Conservation (phyloP, 495 filamentous ascomycete genomes). For the Hapsidospora chrysogenum region DNA sequence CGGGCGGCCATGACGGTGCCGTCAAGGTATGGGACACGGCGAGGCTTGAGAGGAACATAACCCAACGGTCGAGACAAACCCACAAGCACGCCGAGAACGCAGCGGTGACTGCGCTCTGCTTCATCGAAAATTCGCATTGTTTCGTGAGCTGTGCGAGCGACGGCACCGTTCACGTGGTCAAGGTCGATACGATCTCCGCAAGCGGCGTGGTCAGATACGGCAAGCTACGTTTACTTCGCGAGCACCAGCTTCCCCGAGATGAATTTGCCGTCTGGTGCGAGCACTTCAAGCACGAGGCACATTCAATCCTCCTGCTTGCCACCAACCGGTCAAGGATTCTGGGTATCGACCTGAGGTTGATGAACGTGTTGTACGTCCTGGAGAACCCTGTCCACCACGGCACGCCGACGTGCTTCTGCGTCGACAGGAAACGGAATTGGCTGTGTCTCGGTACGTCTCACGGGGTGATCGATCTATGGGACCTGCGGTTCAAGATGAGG, state of each 20-base stretch:
- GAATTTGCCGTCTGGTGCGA: conserved; percentile 86
- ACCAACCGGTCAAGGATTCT: conserved; percentile 73
- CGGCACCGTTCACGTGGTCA: conserved; percentile 78
- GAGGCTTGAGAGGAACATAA: conserved; percentile 76
- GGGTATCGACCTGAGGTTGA: conserved; percentile 76
- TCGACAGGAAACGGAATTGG: conserved; percentile 76
- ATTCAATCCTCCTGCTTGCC: conserved; percentile 67
- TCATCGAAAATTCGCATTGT: conserved; percentile 86
- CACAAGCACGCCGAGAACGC: conserved; percentile 53
- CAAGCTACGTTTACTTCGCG: conserved; percentile 55
- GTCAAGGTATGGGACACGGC: conserved; percentile 91
- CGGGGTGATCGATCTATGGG: conserved; percentile 88
- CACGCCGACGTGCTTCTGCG: conserved; percentile 80
- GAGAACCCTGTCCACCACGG: conserved; percentile 90
- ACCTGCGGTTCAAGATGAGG: conserved; percentile 78
- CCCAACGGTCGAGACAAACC: conserved; percentile 75
- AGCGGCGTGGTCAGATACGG: conserved; percentile 52
- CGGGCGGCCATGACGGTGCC: conserved; percentile 78
- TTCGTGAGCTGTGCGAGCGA: conserved; percentile 83
- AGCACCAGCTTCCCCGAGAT: conserved; percentile 56
- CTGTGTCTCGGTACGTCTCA: conserved; percentile 82
- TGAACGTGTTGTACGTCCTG: conserved; percentile 64
- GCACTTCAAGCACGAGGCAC: conserved; percentile 69
- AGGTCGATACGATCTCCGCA: conserved; percentile 55
- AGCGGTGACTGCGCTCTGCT: conserved; percentile 64